Evolutionary conservation across 2,329 filamentous ascomycete species (phyloP).

Genomic region (Verticillium albo-atrum): DNA sequence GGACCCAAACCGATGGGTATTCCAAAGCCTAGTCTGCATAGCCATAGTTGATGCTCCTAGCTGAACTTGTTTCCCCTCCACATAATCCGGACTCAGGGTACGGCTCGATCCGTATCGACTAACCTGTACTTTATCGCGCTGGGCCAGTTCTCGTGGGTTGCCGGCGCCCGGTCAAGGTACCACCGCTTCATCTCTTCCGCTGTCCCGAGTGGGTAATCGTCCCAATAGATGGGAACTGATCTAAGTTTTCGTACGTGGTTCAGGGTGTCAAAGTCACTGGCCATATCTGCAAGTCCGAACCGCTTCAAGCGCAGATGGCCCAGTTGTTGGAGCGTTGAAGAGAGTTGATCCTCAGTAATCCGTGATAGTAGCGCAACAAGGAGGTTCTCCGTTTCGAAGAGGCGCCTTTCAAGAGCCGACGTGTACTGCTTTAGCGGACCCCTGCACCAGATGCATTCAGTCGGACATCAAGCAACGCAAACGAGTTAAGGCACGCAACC

Average conservation of each 20-base stretch:
- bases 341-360: constrained; percentile 1
- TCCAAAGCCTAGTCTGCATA: too few species aligned
- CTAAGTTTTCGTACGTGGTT: background rate
- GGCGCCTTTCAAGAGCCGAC: constrained; percentile 5
- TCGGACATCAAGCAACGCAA: too few species aligned
- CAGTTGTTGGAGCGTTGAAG: background rate
- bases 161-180: background rate
- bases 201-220: constrained; percentile 3
- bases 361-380: constrained; percentile 4
- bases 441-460: background rate
- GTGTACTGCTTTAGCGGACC: constrained; percentile 10
- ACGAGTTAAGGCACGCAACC: too few species aligned
- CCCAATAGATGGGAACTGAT: constrained; percentile 6
- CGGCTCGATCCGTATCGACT: too few species aligned
- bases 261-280: background rate
- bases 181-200: background rate
- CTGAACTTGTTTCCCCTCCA: too few species aligned
- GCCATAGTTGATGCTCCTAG: too few species aligned
- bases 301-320: background rate
- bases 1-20: too few species aligned
- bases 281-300: background rate
- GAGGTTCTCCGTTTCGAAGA: constrained; percentile 5
- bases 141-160: too few species aligned
- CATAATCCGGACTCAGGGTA: too few species aligned
- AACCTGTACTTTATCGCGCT: too few species aligned